Conservation (phyloP, 2,329 filamentous ascomycete genomes). For the Calonectria honghensis region DNA sequence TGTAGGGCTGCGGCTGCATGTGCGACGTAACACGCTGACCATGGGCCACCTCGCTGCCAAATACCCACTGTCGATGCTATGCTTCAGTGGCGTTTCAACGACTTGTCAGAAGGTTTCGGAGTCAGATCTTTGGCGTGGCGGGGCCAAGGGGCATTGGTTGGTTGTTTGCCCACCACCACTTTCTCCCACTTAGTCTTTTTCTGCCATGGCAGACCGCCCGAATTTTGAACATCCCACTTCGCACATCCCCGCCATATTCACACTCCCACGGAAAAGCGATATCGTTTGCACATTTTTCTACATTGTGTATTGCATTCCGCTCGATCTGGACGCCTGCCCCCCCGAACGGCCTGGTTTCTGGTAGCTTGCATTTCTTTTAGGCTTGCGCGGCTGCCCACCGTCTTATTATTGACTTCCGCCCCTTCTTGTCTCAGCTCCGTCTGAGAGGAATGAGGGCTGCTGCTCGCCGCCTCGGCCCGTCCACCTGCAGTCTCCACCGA, state of each 20-base stretch:
- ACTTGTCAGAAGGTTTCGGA: constrained; percentile 27
- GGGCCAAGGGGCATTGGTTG: constrained; percentile 3
- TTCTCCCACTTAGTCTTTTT: constrained; percentile 38
- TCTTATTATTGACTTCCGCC: constrained; percentile 25
- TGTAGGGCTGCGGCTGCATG: constrained; percentile 22
- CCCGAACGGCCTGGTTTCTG: background rate
- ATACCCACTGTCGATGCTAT: constrained; percentile 18
- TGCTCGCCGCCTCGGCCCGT: constrained; percentile 51
- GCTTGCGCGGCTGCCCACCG: background rate
- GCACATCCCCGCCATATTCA: constrained; percentile 39
- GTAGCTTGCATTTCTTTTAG: background rate
- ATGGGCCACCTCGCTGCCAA: constrained; percentile 17
- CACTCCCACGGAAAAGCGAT: constrained; percentile 28
- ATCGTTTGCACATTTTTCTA: constrained; percentile 28
- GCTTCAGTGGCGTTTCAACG: constrained; percentile 29
- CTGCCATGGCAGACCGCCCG: constrained; percentile 57
- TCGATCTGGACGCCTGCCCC: constrained; percentile 2
- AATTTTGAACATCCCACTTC: constrained; percentile 50
- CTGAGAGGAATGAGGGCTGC: constrained; percentile 55
- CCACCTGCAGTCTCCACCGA: constrained; percentile 48
- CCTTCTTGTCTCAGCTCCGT: constrained; percentile 18
- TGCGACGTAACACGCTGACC: constrained; percentile 15
- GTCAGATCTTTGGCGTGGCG: constrained; percentile 15
- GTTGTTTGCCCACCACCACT: background rate
- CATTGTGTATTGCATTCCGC: constrained; percentile 11